phyloP scores from a whole-genome alignment of 208 protist species.

The Trypanosoma conorhini region DNA sequence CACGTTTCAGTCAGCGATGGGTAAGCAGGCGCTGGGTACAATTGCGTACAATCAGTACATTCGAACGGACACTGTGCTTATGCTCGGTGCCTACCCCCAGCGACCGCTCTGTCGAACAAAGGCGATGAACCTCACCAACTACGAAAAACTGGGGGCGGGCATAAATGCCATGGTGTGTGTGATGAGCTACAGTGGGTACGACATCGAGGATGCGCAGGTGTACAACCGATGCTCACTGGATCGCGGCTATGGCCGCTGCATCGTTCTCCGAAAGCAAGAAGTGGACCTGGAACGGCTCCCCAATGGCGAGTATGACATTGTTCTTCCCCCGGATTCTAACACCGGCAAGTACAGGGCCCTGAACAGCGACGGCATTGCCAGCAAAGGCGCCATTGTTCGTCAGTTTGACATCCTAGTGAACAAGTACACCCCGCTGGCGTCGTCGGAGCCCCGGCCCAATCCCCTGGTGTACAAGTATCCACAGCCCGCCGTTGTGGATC shows the following conservation, averaged over 20 bases:
- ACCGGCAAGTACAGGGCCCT: constrained; percentile 67
- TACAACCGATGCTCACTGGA: constrained; percentile 98
- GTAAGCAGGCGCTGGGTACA: constrained; percentile 98
- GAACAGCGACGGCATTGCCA: constrained; percentile 95
- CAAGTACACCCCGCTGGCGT: constrained; percentile 85
- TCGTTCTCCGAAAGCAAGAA: constrained; percentile 92
- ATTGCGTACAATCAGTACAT: constrained; percentile 96
- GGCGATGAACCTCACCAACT: constrained; percentile 96
- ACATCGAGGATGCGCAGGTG: constrained; percentile 99
- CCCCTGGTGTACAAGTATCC: constrained; percentile 94
- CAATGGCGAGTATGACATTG: constrained; percentile 67
- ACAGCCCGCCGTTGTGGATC: constrained; percentile 92
- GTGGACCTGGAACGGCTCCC: constrained; percentile 67
- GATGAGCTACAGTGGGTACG: constrained; percentile 99
- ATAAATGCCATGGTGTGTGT: constrained; percentile 99
- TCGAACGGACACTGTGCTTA: constrained; percentile 98
- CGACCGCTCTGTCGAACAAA: constrained; percentile 96
- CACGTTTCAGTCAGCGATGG: constrained; percentile 99
- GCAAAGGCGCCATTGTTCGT: constrained; percentile 84
- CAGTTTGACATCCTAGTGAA: constrained; percentile 95
- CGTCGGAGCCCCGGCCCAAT: constrained; percentile 48
- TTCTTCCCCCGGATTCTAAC: constrained; percentile 74
- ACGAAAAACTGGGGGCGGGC: constrained; percentile 98
- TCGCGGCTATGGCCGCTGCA: constrained; percentile 97
- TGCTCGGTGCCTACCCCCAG: constrained; percentile 98